Conservation (phyloP, 2,329 filamentous ascomycete genomes). For the Xylariomycetidae sp. region DNA sequence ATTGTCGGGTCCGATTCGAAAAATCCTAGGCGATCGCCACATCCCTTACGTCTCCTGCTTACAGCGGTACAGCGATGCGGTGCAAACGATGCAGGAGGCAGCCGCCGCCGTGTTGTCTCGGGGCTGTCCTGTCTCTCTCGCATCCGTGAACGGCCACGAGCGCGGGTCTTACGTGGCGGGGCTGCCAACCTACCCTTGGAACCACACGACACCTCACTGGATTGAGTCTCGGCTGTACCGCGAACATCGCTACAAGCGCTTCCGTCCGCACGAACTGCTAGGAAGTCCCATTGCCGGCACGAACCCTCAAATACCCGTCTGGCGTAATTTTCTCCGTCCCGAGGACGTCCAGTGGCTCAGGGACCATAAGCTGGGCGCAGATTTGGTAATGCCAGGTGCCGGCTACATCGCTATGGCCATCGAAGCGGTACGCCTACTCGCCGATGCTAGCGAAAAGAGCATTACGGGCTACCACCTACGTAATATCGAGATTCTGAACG, state of each 20-base stretch:
- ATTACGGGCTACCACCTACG: not conserved
- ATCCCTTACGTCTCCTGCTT: constrained; percentile 13
- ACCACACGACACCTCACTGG: constrained; percentile 7
- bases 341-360: constrained; percentile 30
- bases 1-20: constrained; percentile 22
- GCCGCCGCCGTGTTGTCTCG: constrained; percentile 15
- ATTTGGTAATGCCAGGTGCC: constrained; percentile 30
- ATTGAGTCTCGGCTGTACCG: constrained; percentile 4
- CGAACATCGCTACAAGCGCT: constrained; percentile 1
- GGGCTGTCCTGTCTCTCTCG: constrained; percentile 7
- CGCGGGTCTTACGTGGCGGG: constrained; percentile 5
- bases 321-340: constrained; percentile 9
- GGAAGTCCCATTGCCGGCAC: constrained; percentile 2
- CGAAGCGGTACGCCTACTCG: constrained; percentile 7
- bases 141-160: constrained; percentile 9
- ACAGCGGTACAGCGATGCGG: constrained; percentile 12
- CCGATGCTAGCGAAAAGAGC: not conserved
- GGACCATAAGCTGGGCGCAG: constrained; percentile 32
- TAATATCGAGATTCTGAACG: not conserved
- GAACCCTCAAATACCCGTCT: constrained; percentile 1
- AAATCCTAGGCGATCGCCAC: constrained; percentile 18
- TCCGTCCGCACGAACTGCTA: constrained; percentile 7
- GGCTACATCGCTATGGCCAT: constrained; percentile 15
- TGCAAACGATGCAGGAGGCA: constrained; percentile 20
- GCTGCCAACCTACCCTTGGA: constrained; percentile 11